Evolutionary conservation across 306 rosid species (phyloP).

Genomic region (Gynostemma pentaphyllum): DNA sequence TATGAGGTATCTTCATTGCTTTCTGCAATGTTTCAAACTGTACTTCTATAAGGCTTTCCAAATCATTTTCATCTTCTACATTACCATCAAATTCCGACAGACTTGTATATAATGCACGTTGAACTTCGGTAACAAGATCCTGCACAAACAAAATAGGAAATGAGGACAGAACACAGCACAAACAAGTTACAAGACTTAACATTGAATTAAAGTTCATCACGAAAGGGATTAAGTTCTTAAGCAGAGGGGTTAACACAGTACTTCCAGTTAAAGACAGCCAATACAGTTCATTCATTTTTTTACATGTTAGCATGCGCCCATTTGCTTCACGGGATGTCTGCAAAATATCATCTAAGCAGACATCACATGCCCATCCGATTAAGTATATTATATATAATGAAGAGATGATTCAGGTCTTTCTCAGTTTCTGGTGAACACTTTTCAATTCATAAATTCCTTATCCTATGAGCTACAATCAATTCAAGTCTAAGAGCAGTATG

Average conservation of each 20-base stretch:
- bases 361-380: no score
- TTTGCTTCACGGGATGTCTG: no score
- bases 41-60: constrained; percentile 54
- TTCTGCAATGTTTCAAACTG: constrained; percentile 70
- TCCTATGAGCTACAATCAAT: background rate
- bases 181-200: no score
- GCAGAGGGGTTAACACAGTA: no score
- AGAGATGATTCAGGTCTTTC: background rate
- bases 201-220: no score
- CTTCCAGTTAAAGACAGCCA: no score
- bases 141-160: constrained; percentile 9
- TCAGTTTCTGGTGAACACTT: background rate
- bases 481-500: background rate
- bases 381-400: no score
- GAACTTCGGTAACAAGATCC: constrained; percentile 67
- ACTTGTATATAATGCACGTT: constrained; percentile 36
- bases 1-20: constrained; percentile 66
- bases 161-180: no score
- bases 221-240: no score
- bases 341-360: no score
- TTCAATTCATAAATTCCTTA: background rate
- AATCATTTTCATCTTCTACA: constrained; percentile 36
- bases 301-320: no score
- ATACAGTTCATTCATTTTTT: no score
- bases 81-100: constrained; percentile 20